phyloP scores from a whole-genome alignment of 2,329 filamentous ascomycete genomes.

The Lachnellula subtilissima region DNA sequence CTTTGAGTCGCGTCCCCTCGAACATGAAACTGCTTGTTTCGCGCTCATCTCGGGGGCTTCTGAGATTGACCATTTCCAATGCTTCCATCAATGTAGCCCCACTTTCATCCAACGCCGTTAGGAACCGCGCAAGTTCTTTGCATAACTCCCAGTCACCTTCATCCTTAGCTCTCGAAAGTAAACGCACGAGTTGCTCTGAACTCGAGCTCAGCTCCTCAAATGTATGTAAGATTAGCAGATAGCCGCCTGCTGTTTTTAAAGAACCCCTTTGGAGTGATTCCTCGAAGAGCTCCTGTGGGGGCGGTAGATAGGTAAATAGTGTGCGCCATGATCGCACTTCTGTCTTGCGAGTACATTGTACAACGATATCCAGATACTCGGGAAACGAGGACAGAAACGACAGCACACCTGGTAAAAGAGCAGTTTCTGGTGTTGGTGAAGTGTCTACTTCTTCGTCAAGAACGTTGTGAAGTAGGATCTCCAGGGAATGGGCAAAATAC shows the following conservation, averaged over 20 bases:
- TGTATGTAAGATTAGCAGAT: constrained; percentile 90
- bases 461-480: constrained; percentile 87
- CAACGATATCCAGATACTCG: constrained; percentile 88
- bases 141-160: constrained; percentile 94
- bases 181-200: constrained; percentile 71
- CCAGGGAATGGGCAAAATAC: constrained; percentile 90
- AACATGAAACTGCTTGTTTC: constrained; percentile 36
- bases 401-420: constrained; percentile 59
- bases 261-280: constrained; percentile 80
- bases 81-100: constrained; percentile 74
- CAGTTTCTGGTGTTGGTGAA: constrained; percentile 55
- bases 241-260: constrained; percentile 92
- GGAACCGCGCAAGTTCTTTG: constrained; percentile 88
- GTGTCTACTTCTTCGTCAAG: constrained; percentile 90
- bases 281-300: constrained; percentile 88
- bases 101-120: constrained; percentile 85
- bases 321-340: constrained; percentile 94
- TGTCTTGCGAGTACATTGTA: constrained; percentile 96
- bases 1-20: constrained; percentile 33
- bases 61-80: constrained; percentile 56
- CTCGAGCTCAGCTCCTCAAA: constrained; percentile 64
- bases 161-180: constrained; percentile 74
- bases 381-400: constrained; percentile 67
- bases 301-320: constrained; percentile 84
- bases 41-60: constrained; percentile 32